Evolutionary conservation across 139 green algal genomes (phyloP), one percentile per base, ranked within the genome.

Genomic region (Deuterostichococcus epilithicus): DNA sequence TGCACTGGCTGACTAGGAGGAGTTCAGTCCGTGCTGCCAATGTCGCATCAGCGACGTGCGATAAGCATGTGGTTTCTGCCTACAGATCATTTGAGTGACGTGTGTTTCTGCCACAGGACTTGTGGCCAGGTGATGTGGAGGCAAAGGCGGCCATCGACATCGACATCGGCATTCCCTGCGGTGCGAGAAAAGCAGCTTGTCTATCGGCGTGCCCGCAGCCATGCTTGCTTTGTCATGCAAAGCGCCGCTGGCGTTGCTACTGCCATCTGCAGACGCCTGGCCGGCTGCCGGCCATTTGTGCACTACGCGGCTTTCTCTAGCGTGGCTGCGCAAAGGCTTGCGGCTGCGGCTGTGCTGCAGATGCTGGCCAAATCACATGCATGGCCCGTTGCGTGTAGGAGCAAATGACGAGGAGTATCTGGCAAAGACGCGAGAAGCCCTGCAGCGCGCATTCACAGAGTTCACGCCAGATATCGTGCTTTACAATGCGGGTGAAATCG

Each of bases 381-480:
- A 63, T 28, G 10, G 52, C 13, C 52, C n/a, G n/a, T n/a, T n/a
- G n/a, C n/a, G n/a, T n/a, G n/a, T n/a, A n/a, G n/a, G n/a, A n/a
- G n/a, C n/a, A n/a, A n/a, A n/a, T n/a, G 66, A 72, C 6, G 68
- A 35, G 63, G 65, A 72, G 30, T 91, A 91, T 70, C 37, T 90
- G 8, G 36, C 26, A 20, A 69, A 42, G 13, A 68, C 91, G 13
- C 20, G 71, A 13, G 44, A 66, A 30, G 87, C 86, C 1, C 73
- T 91, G 44, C 26, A 68, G 2, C 25, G 69, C 0, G 78, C 80
- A 0, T 79, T 82, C 68, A 33, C 25, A 1, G 68, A 76, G 22
- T 82, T 80, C 25, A 8, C 70, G n/a, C 86, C 84, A 23, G 83
- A 94, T 60, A 79, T 95, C 10, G 36, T 95, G 5, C 34, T 94